Evolutionary conservation across 2,329 filamentous ascomycete genomes (phyloP), one percentile per base, ranked within the genome.

Genomic region (Exophiala calicioides): DNA sequence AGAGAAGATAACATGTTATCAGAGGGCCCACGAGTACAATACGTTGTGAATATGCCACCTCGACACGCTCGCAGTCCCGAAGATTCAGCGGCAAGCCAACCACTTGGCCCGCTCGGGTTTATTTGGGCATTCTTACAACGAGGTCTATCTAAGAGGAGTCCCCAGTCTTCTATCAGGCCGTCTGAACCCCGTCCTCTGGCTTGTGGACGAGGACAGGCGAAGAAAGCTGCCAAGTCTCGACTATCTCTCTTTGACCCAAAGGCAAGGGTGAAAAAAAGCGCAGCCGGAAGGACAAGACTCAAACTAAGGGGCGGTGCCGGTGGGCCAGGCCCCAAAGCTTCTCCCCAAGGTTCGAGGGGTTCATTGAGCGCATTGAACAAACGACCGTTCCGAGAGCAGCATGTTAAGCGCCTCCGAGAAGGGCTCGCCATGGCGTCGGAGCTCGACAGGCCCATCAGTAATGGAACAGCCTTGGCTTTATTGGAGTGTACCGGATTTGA

Each of bases 31-130:
- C 38, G 41, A 34, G 30, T 34, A 3, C 36, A 50, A 12, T 56
- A 49, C 44, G 44, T 56, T 4, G 34, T 56, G 30, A 52, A 57
- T 32, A 32, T 46, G n/a, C 56, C 56, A 30, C 56, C 51, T 9
- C 35, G 36, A 24, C 53, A 58, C 42, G 37, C 43, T 44, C 48
- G 43, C 12, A 44, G 41, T 42, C 47, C 44, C 20, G 39, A 30
- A 21, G 27, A 42, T 16, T 39, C 37, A 8, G 31, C 20, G 5
- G 18, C 23, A 8, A 39, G 12, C 15, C 15, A 32, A 15, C 26
- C 10, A 3, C n/a, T 34, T n/a, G 33, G 47, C 7, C 47, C 24
- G 2, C 32, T 50, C 15, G 42, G 39, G 15, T 41, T 27, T 37
- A 29, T 49, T 5, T 15, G 32, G 16, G 5, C 4, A n/a, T n/a